phyloP scores from a whole-genome alignment of 1,284 basidiomycete species.

The Moesziomyces parantarcticus region DNA sequence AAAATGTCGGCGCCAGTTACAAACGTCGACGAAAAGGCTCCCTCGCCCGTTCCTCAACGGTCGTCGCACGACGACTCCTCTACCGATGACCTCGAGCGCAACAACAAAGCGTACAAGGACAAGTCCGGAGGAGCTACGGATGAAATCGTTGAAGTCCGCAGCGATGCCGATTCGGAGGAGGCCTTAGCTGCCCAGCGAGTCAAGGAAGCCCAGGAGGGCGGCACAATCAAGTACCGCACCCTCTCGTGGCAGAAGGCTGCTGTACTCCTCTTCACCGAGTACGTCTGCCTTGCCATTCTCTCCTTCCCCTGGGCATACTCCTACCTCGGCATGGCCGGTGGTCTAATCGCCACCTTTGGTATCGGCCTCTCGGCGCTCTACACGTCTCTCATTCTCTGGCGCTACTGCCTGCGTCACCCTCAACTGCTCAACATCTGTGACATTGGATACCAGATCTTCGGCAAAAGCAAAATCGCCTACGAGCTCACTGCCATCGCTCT shows the following conservation, averaged over 20 bases:
- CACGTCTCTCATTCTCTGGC: slow-evolving; percentile 70
- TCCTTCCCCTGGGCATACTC: slow-evolving; percentile 57
- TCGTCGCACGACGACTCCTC: slow-evolving; percentile 23
- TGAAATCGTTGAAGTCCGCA: slow-evolving; percentile 22
- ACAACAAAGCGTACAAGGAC: slow-evolving; percentile 12
- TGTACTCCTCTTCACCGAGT: slow-evolving; percentile 56
- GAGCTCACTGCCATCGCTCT: slow-evolving; percentile 67
- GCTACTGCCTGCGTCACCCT: slow-evolving; percentile 75
- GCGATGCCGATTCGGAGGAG: slow-evolving; percentile 34
- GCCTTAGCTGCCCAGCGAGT: slow-evolving; percentile 15
- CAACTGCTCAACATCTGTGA: slow-evolving; percentile 74
- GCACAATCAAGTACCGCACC: slow-evolving; percentile 50
- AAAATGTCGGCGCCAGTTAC: slow-evolving; percentile 27
- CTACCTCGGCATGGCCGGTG: slow-evolving; percentile 61
- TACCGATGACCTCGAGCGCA: slow-evolving; percentile 36
- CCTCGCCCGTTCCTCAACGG: slow-evolving; percentile 2
- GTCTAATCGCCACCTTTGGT: slow-evolving; percentile 55
- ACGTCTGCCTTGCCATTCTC: slow-evolving; percentile 62
- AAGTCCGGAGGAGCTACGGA: slow-evolving; percentile 15
- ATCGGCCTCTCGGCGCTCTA: slow-evolving; percentile 57
- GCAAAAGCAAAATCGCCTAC: slow-evolving; percentile 71
- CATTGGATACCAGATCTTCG: slow-evolving; percentile 73
- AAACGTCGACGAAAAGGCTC: slow-evolving; percentile 25
- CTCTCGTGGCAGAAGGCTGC: slow-evolving; percentile 60
- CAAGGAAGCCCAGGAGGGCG: slow-evolving; percentile 48